Evolutionary conservation across 2,329 filamentous ascomycete genomes (phyloP).

Genomic region (Ascochyta fabae): DNA sequence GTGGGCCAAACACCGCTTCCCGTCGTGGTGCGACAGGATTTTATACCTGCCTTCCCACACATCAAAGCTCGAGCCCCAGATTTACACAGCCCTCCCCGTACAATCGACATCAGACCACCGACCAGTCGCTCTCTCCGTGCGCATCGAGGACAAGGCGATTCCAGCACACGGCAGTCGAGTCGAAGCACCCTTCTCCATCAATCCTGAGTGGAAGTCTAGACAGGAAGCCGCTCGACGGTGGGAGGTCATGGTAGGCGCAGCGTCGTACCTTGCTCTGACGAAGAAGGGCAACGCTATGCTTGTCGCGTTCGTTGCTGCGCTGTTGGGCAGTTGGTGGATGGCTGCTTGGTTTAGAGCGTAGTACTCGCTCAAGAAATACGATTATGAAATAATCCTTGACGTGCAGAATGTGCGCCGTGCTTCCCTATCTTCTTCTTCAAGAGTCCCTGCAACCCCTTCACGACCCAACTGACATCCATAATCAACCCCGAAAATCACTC

Average conservation of each 20-base stretch:
- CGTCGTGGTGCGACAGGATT: slow-evolving; percentile 92
- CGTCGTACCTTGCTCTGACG: slow-evolving; percentile 61
- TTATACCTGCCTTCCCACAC: slow-evolving; percentile 68
- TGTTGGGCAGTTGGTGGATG: slow-evolving; percentile 38
- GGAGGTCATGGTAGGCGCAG: slow-evolving; percentile 65
- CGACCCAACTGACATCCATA: too few species aligned
- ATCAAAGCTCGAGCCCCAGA: slow-evolving; percentile 60
- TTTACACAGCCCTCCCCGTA: slow-evolving; percentile 78
- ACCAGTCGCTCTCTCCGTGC: slow-evolving; percentile 75
- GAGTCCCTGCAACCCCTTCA: too few species aligned
- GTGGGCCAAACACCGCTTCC: slow-evolving; percentile 82
- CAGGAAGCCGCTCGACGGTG: slow-evolving; percentile 62
- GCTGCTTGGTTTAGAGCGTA: slow-evolving; percentile 20
- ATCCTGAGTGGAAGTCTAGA: slow-evolving; percentile 62
- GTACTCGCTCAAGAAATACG: not conserved
- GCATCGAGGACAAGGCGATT: slow-evolving; percentile 64
- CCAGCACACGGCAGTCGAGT: slow-evolving; percentile 33
- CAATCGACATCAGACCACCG: slow-evolving; percentile 88
- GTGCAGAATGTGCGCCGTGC: not conserved
- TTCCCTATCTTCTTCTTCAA: not conserved
- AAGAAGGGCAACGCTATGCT: slow-evolving; percentile 54
- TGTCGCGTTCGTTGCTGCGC: slow-evolving; percentile 37
- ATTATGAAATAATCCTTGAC: too few species aligned
- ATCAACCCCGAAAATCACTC: too few species aligned
- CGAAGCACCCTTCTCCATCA: slow-evolving; percentile 62